Conservation (phyloP, 23 red algal genomes). For the Gracilaria domingensis region DNA sequence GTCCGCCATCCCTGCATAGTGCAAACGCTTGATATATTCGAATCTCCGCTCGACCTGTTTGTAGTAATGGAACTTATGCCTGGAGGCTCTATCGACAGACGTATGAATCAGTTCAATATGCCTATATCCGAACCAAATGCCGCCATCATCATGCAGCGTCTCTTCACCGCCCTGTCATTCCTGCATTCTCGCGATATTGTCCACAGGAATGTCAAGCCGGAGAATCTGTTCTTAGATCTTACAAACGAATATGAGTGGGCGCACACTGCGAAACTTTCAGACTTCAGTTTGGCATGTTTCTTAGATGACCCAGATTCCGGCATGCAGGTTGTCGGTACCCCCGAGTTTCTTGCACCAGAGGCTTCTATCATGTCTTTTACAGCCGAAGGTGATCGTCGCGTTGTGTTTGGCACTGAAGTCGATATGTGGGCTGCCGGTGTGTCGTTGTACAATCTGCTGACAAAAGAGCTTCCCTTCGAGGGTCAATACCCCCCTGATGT, state of each 20-base stretch:
- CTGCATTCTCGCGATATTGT: conserved; percentile 78
- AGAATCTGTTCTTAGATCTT: conserved; percentile 72
- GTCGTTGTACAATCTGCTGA: conserved; percentile 89
- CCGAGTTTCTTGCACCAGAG: conserved; percentile 92
- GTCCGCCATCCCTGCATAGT: conserved; percentile 82
- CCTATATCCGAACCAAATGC: conserved; percentile 63
- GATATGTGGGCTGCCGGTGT: conserved; percentile 98
- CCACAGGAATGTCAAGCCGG: conserved; percentile 89
- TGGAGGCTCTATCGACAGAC: conserved; percentile 70
- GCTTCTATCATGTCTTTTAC: conserved; percentile 62
- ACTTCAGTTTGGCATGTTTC: conserved; percentile 78
- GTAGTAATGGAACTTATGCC: conserved; percentile 90
- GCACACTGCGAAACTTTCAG: conserved; percentile 71
- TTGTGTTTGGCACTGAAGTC: conserved; percentile 79
- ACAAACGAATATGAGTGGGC: conserved; percentile 64
- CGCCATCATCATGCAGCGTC: conserved; percentile 61
- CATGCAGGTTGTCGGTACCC: conserved; percentile 77
- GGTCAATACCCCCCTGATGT: conserved; percentile 69
- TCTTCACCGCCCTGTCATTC: conserved; percentile 70
- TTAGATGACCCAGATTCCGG: conserved; percentile 52
- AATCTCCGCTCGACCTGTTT: conserved; percentile 77
- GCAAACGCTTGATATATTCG: conserved; percentile 85
- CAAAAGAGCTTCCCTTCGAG: conserved; percentile 80
- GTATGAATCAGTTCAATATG: conserved; percentile 46
- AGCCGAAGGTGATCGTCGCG: conserved; percentile 36